A percentile compares a stretch with the other conserved stretches of the same genome.
Conservation (phyloP, 2,329 filamentous ascomycete genomes). For the Neurospora sp. region DNA sequence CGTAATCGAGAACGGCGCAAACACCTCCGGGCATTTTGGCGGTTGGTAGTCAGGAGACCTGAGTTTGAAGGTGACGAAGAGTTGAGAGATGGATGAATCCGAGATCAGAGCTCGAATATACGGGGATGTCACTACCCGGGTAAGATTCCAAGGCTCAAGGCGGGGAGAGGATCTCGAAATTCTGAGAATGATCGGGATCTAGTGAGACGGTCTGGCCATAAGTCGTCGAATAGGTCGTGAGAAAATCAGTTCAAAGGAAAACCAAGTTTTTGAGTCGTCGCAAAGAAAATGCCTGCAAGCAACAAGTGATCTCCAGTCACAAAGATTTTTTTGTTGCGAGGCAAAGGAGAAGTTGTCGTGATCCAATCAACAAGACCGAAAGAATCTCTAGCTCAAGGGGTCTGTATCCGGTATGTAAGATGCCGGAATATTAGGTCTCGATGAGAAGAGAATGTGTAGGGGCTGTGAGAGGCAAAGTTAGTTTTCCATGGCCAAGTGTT, state of each 20-base stretch:
- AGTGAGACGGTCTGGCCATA: constrained; percentile 30
- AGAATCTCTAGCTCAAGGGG: neutral
- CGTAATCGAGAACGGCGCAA: constrained; percentile 89
- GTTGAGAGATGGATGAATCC: neutral
- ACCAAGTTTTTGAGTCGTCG: neutral
- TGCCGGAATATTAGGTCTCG: constrained; percentile 8
- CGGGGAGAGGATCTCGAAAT: constrained; percentile 21
- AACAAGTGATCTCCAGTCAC: neutral
- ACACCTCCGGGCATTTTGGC: constrained; percentile 67
- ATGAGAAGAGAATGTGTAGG: constrained; percentile 15
- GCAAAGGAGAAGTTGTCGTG: neutral
- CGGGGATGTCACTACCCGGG: neutral
- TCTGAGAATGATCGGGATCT: constrained; percentile 21
- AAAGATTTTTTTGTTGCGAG: neutral
- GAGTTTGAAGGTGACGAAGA: constrained; percentile 3
- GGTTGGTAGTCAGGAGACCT: constrained; percentile 10
- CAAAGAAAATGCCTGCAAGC: neutral
- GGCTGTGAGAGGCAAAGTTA: constrained; percentile 6
- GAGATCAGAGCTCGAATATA: constrained; percentile 18
- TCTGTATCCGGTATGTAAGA: neutral
- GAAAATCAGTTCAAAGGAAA: neutral
- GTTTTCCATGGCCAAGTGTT: neutral
- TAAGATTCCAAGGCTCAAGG: constrained; percentile 27
- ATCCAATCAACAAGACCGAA: constrained; percentile 1
- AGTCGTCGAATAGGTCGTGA: constrained; percentile 9